Percentiles rank a stretch among this genome's conserved stretches.
These are phyloP conservation scores for Claviceps quebecensis DNA, from an alignment of 2,329 filamentous ascomycete genomes.

Conservation along the genomic window DNA sequence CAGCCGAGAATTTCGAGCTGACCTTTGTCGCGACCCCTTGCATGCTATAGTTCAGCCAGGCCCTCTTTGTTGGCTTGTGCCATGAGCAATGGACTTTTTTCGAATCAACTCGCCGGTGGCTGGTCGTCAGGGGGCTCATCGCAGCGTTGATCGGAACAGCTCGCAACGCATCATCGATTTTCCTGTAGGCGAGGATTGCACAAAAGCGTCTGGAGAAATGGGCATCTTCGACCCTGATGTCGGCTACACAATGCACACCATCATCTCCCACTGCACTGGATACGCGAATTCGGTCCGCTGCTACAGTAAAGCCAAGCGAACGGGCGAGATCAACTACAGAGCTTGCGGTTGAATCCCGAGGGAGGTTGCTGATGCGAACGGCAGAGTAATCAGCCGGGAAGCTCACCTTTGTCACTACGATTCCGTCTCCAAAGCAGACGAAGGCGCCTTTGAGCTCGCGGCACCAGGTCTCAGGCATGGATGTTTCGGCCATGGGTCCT, in stretches of 20 bases:
- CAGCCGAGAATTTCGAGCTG: conserved; percentile 9
- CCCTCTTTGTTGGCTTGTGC: conserved; percentile 18
- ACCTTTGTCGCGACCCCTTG: conserved; percentile 11
- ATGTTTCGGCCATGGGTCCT: background rate
- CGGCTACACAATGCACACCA: background rate
- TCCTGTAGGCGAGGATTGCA: background rate
- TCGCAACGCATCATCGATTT: background rate
- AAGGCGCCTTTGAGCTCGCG: conserved; percentile 11
- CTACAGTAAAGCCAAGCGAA: background rate
- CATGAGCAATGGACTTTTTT: conserved; percentile 22
- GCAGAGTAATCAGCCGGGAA: conserved; percentile 23
- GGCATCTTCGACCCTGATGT: background rate
- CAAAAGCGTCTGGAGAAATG: background rate
- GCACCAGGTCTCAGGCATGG: background rate
- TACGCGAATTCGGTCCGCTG: background rate
- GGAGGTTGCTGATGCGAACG: conserved; percentile 18
- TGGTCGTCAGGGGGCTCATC: conserved; percentile 11
- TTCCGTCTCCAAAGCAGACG: conserved; percentile 20
- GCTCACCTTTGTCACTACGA: conserved; percentile 13
- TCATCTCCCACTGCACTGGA: background rate
- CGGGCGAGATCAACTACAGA: conserved; percentile 12
- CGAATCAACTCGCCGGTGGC: conserved; percentile 18
- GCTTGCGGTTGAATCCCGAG: conserved; percentile 5
- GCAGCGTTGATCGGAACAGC: conserved; percentile 5
- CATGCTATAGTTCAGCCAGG: conserved; percentile 17